Conservation (phyloP, 352 stramenopile species). For the Pythium phragmiticola region DNA sequence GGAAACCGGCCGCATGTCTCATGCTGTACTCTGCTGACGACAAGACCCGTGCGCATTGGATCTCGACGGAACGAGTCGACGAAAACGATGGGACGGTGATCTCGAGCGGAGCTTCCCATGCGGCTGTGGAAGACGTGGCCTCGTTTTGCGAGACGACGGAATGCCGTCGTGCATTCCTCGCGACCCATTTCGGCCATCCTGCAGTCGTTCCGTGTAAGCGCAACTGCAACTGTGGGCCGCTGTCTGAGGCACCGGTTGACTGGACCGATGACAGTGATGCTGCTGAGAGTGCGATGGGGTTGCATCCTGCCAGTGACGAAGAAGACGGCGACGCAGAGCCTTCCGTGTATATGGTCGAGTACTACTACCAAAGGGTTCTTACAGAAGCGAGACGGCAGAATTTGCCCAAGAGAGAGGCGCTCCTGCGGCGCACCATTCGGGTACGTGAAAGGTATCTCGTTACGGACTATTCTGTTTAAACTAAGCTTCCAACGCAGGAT, state of each 20-base stretch:
- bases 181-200: slow-evolving; percentile 35
- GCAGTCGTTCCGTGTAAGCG: neutral
- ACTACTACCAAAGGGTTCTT: slow-evolving; percentile 59
- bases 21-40: slow-evolving; percentile 62
- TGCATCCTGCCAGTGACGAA: neutral
- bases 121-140: slow-evolving; percentile 46
- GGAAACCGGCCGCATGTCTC: slow-evolving; percentile 46
- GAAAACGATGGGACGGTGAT: slow-evolving; percentile 15
- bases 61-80: slow-evolving; percentile 44
- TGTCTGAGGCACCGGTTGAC: slow-evolving; percentile 20
- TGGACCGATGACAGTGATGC: neutral
- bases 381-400: slow-evolving; percentile 38
- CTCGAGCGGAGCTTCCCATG: slow-evolving; percentile 41
- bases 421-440: slow-evolving; percentile 47
- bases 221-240: slow-evolving; percentile 68
- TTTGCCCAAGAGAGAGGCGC: slow-evolving; percentile 55
- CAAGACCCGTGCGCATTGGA: slow-evolving; percentile 43
- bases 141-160: slow-evolving; percentile 53
- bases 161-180: slow-evolving; percentile 63
- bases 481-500: slow-evolving; percentile 19
- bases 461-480: neutral
- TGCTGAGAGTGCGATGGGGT: neutral
- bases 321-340: slow-evolving; percentile 1
- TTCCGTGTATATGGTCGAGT: slow-evolving; percentile 35
- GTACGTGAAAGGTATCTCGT: slow-evolving; percentile 15